A percentile compares a stretch with the other conserved stretches of the same genome.
phyloP scores from a whole-genome alignment of 2,329 filamentous ascomycete species.

The Cephalotrichum gorgonifer region DNA sequence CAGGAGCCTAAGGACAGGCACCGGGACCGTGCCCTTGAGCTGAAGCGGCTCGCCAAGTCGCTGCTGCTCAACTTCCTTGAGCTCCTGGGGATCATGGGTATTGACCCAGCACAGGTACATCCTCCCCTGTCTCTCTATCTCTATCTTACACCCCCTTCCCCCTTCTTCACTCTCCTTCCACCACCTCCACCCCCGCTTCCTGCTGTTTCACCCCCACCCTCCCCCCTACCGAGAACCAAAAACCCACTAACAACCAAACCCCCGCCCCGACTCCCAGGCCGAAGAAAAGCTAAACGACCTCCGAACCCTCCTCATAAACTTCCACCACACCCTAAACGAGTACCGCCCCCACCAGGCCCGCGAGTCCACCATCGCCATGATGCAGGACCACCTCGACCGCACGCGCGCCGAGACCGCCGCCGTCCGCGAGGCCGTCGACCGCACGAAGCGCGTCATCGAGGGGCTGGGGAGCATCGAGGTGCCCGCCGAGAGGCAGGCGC shows the following conservation, averaged over 20 bases:
- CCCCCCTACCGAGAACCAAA: neutral
- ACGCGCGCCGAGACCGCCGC: conserved; percentile 63
- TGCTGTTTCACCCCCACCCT: conserved; percentile 11
- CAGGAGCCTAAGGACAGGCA: conserved; percentile 36
- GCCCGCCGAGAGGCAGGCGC: conserved; percentile 8
- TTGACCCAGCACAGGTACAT: conserved; percentile 48
- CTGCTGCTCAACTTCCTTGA: conserved; percentile 84
- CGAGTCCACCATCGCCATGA: conserved; percentile 75
- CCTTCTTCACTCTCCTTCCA: neutral
- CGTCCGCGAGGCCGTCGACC: conserved; percentile 56
- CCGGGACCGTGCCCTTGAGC: conserved; percentile 54
- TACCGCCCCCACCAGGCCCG: conserved; percentile 89
- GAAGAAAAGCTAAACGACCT: conserved; percentile 68
- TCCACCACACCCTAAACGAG: conserved; percentile 87
- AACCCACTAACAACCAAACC: conserved; percentile 6
- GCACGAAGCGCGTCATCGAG: conserved; percentile 63
- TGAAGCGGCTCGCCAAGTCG: conserved; percentile 73
- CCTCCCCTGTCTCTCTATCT: neutral
- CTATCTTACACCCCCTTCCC: neutral
- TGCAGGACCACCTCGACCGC: conserved; percentile 73
- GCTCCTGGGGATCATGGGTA: conserved; percentile 59
- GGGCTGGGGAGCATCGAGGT: conserved; percentile 48
- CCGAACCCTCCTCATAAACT: conserved; percentile 75
- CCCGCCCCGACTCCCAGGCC: too few relatives aligned
- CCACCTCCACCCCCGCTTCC: neutral